These are phyloP conservation scores for Cyclospora cayetanensis DNA, from an alignment of 169 alveolate genomes.

Conservation along the genomic window DNA sequence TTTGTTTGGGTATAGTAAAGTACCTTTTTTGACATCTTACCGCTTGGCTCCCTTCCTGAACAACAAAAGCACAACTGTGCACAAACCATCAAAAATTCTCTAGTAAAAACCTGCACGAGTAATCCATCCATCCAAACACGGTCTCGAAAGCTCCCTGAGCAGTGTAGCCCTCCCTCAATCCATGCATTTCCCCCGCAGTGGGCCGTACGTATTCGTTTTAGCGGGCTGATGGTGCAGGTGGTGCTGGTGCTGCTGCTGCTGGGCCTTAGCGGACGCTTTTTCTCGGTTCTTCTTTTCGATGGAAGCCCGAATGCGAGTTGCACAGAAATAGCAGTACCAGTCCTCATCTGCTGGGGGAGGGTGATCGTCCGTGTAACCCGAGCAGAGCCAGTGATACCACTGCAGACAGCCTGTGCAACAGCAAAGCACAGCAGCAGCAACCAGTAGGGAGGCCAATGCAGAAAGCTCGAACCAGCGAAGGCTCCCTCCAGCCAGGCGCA, in stretches of 20 bases:
- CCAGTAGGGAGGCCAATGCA: neutral
- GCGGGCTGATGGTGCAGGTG: too few relatives aligned
- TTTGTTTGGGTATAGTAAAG: too few relatives aligned
- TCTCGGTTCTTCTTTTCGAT: conserved; percentile 10
- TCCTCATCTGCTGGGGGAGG: conserved; percentile 71
- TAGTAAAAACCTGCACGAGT: too few relatives aligned
- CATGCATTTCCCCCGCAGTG: too few relatives aligned
- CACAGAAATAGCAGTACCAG: conserved; percentile 69
- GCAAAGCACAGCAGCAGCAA: neutral
- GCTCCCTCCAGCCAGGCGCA: neutral
- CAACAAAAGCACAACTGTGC: too few relatives aligned
- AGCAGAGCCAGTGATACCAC: conserved; percentile 74
- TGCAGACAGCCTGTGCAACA: conserved; percentile 66
- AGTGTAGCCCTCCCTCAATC: too few relatives aligned
- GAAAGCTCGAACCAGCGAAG: neutral
- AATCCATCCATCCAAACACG: too few relatives aligned
- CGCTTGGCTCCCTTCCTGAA: too few relatives aligned
- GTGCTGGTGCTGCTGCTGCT: neutral
- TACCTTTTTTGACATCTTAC: too few relatives aligned
- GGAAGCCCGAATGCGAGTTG: conserved; percentile 18
- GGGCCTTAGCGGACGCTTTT: neutral
- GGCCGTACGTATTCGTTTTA: too few relatives aligned
- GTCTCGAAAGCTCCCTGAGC: too few relatives aligned
- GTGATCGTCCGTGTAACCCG: conserved; percentile 66
- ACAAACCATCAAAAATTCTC: too few relatives aligned